These are phyloP conservation scores for Sporothrix phasma DNA, from an alignment of 2,329 filamentous ascomycete species.

Conservation along the genomic window DNA sequence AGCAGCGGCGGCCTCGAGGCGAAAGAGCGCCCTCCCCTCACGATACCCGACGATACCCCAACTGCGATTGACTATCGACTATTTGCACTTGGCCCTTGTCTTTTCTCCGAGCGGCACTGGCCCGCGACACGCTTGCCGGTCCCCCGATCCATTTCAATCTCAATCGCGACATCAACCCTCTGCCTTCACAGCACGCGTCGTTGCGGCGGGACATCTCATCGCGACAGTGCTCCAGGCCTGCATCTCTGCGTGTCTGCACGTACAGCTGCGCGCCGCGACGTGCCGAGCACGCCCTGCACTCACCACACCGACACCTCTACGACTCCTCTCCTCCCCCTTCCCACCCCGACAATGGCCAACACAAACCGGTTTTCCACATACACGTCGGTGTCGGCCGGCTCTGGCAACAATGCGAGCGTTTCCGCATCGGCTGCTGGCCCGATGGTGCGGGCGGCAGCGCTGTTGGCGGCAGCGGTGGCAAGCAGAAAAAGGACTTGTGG, in stretches of 20 bases:
- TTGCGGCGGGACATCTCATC: too few species aligned
- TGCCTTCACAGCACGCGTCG: background rate
- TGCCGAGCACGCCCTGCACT: background rate
- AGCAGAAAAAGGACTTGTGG: conserved; percentile 85
- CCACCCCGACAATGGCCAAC: conserved; percentile 38
- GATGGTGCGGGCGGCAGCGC: conserved; percentile 29
- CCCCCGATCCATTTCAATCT: background rate
- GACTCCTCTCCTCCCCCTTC: background rate
- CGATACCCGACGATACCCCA: background rate
- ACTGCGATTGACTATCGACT: background rate
- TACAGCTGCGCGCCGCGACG: background rate
- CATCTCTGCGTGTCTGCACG: background rate
- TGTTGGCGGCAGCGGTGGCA: conserved; percentile 25
- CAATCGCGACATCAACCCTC: background rate
- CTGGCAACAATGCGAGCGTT: conserved; percentile 41
- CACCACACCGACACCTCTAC: background rate
- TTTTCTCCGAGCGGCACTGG: background rate
- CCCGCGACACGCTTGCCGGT: background rate
- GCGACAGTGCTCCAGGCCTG: too few species aligned
- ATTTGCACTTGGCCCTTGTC: too few species aligned
- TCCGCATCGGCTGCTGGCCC: background rate
- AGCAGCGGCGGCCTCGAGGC: background rate
- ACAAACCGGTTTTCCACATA: conserved; percentile 49
- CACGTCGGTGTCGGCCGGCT: conserved; percentile 44
- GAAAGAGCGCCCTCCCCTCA: background rate